Conservation (phyloP, 2,329 filamentous ascomycete genomes). For the Nemania sp. region DNA sequence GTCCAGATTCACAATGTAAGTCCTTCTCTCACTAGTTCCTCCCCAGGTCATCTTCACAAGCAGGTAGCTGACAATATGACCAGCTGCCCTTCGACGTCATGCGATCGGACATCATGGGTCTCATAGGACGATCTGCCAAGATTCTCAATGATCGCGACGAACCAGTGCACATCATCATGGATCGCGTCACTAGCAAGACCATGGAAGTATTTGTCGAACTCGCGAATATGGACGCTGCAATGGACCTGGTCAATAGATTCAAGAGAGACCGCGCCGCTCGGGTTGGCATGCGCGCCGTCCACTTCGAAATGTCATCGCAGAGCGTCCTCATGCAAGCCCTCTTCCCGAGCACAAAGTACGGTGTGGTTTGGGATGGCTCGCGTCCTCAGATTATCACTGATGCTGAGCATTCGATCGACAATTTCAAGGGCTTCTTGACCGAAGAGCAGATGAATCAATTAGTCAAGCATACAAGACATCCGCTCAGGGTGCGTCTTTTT, state of each 20-base stretch:
- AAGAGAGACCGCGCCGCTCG: constrained; percentile 47
- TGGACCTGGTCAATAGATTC: constrained; percentile 31
- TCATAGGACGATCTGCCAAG: constrained; percentile 48
- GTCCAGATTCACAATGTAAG: constrained; percentile 56
- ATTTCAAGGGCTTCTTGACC: constrained; percentile 63
- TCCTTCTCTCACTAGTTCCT: too few species aligned
- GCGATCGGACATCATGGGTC: constrained; percentile 47
- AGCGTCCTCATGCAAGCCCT: constrained; percentile 62
- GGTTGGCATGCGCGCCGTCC: constrained; percentile 61
- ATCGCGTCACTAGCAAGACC: constrained; percentile 51
- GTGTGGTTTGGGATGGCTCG: constrained; percentile 57
- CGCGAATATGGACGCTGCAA: constrained; percentile 52
- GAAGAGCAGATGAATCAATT: constrained; percentile 67
- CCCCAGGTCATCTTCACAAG: too few species aligned
- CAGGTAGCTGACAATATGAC: constrained; percentile 7
- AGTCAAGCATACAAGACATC: constrained; percentile 64
- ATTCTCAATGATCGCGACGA: constrained; percentile 47
- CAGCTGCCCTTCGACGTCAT: constrained; percentile 49
- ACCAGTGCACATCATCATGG: constrained; percentile 54
- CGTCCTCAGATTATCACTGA: constrained; percentile 46
- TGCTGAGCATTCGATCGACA: constrained; percentile 49
- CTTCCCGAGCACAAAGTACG: constrained; percentile 58
- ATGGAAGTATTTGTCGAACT: constrained; percentile 52
- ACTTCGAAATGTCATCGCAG: constrained; percentile 60
- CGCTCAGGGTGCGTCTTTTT: too few species aligned